Base-by-base conservation (phyloP, 164 flowering plant species). In the Annona squamosa region DNA sequence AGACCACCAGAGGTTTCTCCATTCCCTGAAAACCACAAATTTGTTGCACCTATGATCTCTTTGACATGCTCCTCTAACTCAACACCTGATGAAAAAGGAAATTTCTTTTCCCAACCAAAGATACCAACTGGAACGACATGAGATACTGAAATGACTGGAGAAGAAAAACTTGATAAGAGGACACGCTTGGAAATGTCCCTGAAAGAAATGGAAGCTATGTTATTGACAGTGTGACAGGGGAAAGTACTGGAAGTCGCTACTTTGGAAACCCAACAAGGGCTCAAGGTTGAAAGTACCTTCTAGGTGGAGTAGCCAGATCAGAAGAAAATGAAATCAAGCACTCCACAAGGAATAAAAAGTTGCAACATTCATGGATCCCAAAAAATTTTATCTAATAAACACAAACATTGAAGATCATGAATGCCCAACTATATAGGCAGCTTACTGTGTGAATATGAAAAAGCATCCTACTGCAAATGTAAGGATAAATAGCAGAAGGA, bases 151-250 rank as follows among this genome's bases (percentile, higher is more conserved):
- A 71, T 77, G 75, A 78, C 77, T 52, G 90, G 80, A 73, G 86
- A 75, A 75, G 88, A 86, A 79, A 89, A 91, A 73, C 79, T 90
- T 75, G 97, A 87, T 26, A 92, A 42, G 44, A 88, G 68, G 47
- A 75, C 63, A 17, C 90, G 86, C 75, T 81, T 86, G 52, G 82
- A 77, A 67, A 94, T 78, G 75, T 94, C 92, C 99, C 99, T 94
- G 85, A 69, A 76, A 76, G 62, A 73, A 64, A 71, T 37, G 17
- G 73, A n/a, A n/a, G 48, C 16, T 43, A 65, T 7, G 46, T 65
- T 65, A 17, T 63, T 17, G 52, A 6, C 12, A 46, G 70, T 17
- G 17, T 37, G 59, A 10, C 59, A 65, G 41, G 68, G 68, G n/a
- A 5, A 6, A 63, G 37, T 18, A 10, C 43, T 18, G 41, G 42